Base-by-base conservation (phyloP, 257 asterid species). In the Cruciata laevipes region DNA sequence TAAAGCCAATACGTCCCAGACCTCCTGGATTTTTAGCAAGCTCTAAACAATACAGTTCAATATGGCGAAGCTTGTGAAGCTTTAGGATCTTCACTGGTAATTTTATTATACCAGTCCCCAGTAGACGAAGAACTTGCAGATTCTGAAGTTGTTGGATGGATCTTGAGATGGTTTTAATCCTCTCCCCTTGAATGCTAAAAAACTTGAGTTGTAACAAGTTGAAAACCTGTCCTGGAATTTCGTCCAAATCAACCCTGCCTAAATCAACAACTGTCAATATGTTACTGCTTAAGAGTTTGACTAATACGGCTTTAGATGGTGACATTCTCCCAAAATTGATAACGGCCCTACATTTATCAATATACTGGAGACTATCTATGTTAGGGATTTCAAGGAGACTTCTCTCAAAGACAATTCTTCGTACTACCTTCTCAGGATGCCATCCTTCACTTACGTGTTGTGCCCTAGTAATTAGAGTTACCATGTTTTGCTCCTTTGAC, bases 191-290 rank as follows among this genome's bases (percentile, higher is more conserved):
- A 0, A 80, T 23, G 52, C 51, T 1, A 1, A 80, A 56, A 63
- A 44, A 38, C 60, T 32, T 72, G 63, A 80, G 80, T 31, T 61
- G 75, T 61, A 62, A 63, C 23, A 75, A 33, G 2, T 65, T 72
- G 70, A 69, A 80, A 55, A 77, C 71, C 35, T 67, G 72, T 3
- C 25, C 6, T 17, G 81, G 77, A 30, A 76, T 69, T 4, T n/a
- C 61, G 12, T 71, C 70, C 10, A 72, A 1, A 1, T 52, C 61
- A 3, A 67, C 59, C 20, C 67, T 59, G 16, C 57, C 52, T 21
- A 77, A 24, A 30, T 70, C 63, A 56, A 78, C 17, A 3, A 73
- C 74, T 69, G 74, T 75, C 25, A 78, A 25, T 12, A 67, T 57
- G 57, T 12, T 72, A 3, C 64, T 24, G 23, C 12, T 6, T 8